Percentiles rank a stretch among this genome's conserved stretches.
Evolutionary conservation across 2,329 filamentous ascomycete genomes (phyloP).

Genomic region (Pseudonectria buxi): DNA sequence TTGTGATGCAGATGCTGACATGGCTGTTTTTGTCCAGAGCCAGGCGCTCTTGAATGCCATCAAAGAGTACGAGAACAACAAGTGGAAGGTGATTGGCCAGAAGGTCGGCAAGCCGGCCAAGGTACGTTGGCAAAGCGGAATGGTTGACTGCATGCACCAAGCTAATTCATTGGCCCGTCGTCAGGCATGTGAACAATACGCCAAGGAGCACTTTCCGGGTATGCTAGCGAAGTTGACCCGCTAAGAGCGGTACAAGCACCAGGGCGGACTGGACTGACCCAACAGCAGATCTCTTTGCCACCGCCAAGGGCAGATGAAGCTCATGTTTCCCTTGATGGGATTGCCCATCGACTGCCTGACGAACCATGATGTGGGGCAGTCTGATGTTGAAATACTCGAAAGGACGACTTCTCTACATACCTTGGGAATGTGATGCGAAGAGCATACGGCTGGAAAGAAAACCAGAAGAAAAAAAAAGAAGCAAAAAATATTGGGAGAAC

Average conservation of each 20-base stretch:
- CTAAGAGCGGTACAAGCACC: conserved; percentile 12
- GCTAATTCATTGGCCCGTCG: neutral
- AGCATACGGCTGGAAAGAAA: neutral
- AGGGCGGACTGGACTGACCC: conserved; percentile 24
- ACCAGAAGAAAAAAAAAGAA: conserved; percentile 12
- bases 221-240: conserved; percentile 22
- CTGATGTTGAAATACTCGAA: no score
- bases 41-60: conserved; percentile 82
- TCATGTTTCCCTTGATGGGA: conserved; percentile 1
- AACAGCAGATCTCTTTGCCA: conserved; percentile 31
- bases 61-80: conserved; percentile 97
- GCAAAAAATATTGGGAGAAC: conserved; percentile 10
- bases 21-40: conserved; percentile 43
- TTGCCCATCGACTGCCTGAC: no score
- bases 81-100: conserved; percentile 95
- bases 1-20: conserved; percentile 12
- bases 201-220: conserved; percentile 84
- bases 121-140: conserved; percentile 29
- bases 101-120: conserved; percentile 98
- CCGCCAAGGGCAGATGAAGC: conserved; percentile 31
- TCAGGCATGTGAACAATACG: conserved; percentile 65
- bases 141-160: no score
- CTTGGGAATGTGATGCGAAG: neutral
- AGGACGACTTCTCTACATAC: neutral
- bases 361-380: no score